Percentiles rank a stretch among this genome's conserved stretches.
Evolutionary conservation across 2,329 filamentous ascomycete species (phyloP).

Genomic region (Fusarium pseudonygamai): DNA sequence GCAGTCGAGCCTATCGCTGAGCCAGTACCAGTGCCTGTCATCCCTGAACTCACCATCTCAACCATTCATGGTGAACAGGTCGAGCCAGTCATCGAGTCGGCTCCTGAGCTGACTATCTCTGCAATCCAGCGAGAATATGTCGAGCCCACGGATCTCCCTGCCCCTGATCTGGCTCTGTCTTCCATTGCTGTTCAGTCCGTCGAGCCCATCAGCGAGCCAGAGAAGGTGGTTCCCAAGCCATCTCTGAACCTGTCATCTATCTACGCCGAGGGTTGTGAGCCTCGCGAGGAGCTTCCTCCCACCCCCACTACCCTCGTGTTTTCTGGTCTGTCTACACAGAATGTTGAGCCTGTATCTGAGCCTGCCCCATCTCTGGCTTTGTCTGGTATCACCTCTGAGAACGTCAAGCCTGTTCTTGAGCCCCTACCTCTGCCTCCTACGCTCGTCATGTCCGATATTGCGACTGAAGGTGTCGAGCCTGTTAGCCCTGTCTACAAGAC

Average conservation of each 20-base stretch:
- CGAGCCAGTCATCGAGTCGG: slow-evolving; percentile 31
- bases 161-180: slow-evolving; percentile 44
- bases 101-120: slow-evolving; percentile 33
- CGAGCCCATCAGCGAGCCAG: slow-evolving; percentile 46
- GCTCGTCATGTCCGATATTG: slow-evolving; percentile 51
- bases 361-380: slow-evolving; percentile 27
- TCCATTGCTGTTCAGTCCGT: slow-evolving; percentile 44
- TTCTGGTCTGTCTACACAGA: slow-evolving; percentile 49
- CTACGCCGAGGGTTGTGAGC: slow-evolving; percentile 47
- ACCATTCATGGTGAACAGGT: slow-evolving; percentile 37
- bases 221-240: slow-evolving; percentile 44
- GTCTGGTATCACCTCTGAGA: slow-evolving; percentile 43
- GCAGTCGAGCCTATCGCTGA: slow-evolving; percentile 24
- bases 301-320: slow-evolving; percentile 44
- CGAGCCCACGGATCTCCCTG: slow-evolving; percentile 34
- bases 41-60: slow-evolving; percentile 29
- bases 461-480: slow-evolving; percentile 52
- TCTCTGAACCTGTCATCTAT: slow-evolving; percentile 46
- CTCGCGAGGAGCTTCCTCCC: slow-evolving; percentile 44
- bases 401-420: slow-evolving; percentile 49
- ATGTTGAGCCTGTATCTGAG: slow-evolving; percentile 50
- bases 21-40: slow-evolving; percentile 1
- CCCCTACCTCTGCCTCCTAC: slow-evolving; percentile 35
- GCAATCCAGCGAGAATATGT: slow-evolving; percentile 38
- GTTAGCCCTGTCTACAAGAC: slow-evolving; percentile 44